phyloP scores from a whole-genome alignment of 805 yeast species.

The Kuraishia molischiana region DNA sequence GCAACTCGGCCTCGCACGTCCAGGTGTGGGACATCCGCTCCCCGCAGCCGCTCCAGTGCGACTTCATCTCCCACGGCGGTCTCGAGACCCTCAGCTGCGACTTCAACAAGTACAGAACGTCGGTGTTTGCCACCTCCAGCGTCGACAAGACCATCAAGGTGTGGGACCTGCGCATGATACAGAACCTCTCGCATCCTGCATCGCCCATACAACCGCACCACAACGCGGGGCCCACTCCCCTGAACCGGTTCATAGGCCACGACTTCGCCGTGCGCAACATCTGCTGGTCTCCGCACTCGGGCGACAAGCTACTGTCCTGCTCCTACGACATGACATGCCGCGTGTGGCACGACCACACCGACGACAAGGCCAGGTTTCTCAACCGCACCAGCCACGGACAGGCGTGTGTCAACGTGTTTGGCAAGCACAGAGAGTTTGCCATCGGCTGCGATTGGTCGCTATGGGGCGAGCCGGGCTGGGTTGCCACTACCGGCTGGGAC shows the following conservation, averaged over 20 bases:
- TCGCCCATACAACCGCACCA: conserved; percentile 29
- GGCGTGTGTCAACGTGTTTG: conserved; percentile 51
- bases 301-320: conserved; percentile 59
- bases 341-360: conserved; percentile 73
- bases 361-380: conserved; percentile 41
- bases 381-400: conserved; percentile 35
- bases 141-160: conserved; percentile 76
- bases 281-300: conserved; percentile 82
- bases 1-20: conserved; percentile 64
- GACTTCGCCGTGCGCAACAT: conserved; percentile 80
- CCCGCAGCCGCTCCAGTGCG: conserved; percentile 49
- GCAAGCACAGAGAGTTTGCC: conserved; percentile 77
- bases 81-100: conserved; percentile 75
- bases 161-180: conserved; percentile 82
- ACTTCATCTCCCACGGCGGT: conserved; percentile 67
- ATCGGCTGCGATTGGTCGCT: conserved; percentile 91
- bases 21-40: conserved; percentile 79
- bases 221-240: conserved; percentile 51
- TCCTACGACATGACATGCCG: conserved; percentile 91
- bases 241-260: conserved; percentile 76
- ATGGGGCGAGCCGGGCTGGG: conserved; percentile 97
- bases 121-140: conserved; percentile 81
- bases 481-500: conserved; percentile 94
- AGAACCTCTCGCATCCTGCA: conserved; percentile 23
- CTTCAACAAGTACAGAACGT: conserved; percentile 82